phyloP scores from a whole-genome alignment of 495 filamentous ascomycete species.

The Rhizodiscina lignyota region DNA sequence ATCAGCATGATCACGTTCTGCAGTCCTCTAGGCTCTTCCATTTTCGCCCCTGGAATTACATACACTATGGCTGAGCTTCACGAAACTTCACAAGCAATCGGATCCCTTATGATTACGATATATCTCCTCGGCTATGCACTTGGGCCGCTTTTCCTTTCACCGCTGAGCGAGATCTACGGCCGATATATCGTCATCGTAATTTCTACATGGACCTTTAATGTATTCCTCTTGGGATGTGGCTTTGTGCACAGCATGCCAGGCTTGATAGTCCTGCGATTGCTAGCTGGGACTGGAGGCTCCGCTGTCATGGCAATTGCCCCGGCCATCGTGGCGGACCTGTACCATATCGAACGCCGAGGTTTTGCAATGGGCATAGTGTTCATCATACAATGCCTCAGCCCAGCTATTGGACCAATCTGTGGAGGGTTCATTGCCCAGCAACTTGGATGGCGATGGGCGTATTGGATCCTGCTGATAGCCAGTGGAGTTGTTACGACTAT shows the following conservation, averaged over 20 bases:
- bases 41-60: slow-evolving; percentile 10
- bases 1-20: background rate
- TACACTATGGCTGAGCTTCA: slow-evolving; percentile 8
- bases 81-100: slow-evolving; percentile 23
- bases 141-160: slow-evolving; percentile 52
- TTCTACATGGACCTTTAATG: slow-evolving; percentile 9
- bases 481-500: slow-evolving; percentile 5
- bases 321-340: slow-evolving; percentile 12
- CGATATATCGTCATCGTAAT: slow-evolving; percentile 22
- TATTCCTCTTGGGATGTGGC: slow-evolving; percentile 55
- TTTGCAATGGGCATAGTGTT: slow-evolving; percentile 6
- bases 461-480: background rate
- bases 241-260: slow-evolving; percentile 38
- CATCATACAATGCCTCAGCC: background rate
- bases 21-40: slow-evolving; percentile 10
- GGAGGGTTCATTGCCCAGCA: background rate
- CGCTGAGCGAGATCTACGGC: slow-evolving; percentile 62
- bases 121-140: slow-evolving; percentile 43
- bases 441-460: background rate
- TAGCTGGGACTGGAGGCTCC: slow-evolving; percentile 44
- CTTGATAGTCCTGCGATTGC: slow-evolving; percentile 48
- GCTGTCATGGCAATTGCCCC: slow-evolving; percentile 34
- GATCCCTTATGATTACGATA: slow-evolving; percentile 36
- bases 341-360: slow-evolving; percentile 7
- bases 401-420: background rate